Evolutionary conservation across 1,139 yeast species (phyloP).

Genomic region (Meyerozyma sp.): DNA sequence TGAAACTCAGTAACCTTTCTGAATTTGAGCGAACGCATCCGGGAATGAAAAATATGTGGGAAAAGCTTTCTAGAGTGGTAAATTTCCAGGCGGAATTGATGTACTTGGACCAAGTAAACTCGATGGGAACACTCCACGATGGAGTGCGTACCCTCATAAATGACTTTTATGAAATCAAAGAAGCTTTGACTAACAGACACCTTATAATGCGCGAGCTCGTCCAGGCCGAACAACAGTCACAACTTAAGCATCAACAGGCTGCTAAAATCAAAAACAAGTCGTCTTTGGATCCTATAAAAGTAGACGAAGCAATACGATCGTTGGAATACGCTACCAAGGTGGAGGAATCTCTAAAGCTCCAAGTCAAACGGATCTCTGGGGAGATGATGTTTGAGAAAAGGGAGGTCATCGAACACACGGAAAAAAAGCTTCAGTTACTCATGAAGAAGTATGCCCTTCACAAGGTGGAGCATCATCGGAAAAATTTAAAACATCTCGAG

Average conservation of each 20-base stretch:
- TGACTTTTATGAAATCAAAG: conserved; percentile 86
- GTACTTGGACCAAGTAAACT: conserved; percentile 67
- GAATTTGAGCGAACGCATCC: conserved; percentile 46
- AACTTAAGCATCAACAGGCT: conserved; percentile 66
- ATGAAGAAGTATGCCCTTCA: conserved; percentile 61
- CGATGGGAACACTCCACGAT: conserved; percentile 74
- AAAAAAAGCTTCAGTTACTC: conserved; percentile 46
- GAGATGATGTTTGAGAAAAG: conserved; percentile 76
- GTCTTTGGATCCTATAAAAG: conserved; percentile 78
- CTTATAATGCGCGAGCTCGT: conserved; percentile 82
- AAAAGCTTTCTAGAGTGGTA: conserved; percentile 64
- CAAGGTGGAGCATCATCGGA: conserved; percentile 82
- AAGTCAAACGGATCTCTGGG: conserved; percentile 76
- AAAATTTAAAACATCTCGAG: conserved; percentile 71
- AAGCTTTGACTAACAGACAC: conserved; percentile 88
- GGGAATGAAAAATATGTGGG: conserved; percentile 83
- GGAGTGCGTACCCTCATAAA: conserved; percentile 58
- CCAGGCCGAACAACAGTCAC: conserved; percentile 73
- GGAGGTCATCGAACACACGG: conserved; percentile 52
- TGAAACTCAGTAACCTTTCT: conserved; percentile 44
- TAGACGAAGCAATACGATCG: conserved; percentile 81
- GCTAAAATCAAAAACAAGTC: conserved; percentile 69
- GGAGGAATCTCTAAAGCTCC: conserved; percentile 69
- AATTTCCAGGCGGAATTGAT: conserved; percentile 72
- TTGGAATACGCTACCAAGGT: conserved; percentile 75